Evolutionary conservation across 306 rosid genomes (phyloP).

Genomic region (Macrotyloma uniflorum): DNA sequence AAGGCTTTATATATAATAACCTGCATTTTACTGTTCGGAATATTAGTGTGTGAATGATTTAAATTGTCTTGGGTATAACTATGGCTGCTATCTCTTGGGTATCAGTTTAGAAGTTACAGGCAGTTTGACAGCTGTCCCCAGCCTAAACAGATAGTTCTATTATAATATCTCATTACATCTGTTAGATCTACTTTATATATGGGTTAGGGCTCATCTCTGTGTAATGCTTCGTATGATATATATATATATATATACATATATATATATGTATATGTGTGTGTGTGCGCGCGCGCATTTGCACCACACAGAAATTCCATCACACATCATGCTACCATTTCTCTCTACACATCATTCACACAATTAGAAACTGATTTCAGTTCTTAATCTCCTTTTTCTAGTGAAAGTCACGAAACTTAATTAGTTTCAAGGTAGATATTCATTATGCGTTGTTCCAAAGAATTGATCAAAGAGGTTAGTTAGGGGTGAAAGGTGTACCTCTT

Average conservation of each 20-base stretch:
- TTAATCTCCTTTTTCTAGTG: background rate
- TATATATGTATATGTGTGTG: too few relatives aligned
- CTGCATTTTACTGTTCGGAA: background rate
- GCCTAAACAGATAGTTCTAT: background rate
- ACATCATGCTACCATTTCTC: too few relatives aligned
- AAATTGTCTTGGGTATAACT: too few relatives aligned
- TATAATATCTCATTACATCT: background rate
- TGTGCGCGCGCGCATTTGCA: too few relatives aligned
- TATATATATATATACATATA: too few relatives aligned
- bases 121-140: background rate
- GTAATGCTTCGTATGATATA: too few relatives aligned
- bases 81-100: background rate
- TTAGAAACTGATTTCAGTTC: background rate
- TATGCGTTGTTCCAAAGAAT: conserved; percentile 20
- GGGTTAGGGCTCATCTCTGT: too few relatives aligned
- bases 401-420: conserved; percentile 3
- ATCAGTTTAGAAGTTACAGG: background rate
- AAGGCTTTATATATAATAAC: background rate
- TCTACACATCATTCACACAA: background rate
- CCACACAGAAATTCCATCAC: too few relatives aligned
- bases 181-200: too few relatives aligned
- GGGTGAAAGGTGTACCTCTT: conserved; percentile 54
- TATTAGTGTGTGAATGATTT: background rate
- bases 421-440: conserved; percentile 14
- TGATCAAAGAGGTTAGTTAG: conserved; percentile 9